Base-by-base conservation (phyloP, 768 basidiomycete species). In the Hypholoma sublateritium region DNA sequence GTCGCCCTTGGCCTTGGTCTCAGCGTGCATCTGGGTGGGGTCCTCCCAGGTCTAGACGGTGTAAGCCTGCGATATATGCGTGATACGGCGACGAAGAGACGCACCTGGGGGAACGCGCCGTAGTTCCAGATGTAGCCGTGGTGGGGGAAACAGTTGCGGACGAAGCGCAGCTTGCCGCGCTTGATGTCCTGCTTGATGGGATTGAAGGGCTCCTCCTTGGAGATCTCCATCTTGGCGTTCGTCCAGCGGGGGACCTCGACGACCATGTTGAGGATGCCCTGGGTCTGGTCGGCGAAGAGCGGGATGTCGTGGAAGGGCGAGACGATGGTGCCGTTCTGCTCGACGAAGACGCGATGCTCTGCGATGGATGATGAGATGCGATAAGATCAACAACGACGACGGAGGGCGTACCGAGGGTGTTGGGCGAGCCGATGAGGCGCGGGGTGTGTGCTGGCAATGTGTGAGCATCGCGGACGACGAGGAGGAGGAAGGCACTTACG, bases 61-160 rank as follows among this genome's bases (percentile, higher is more conserved):
- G 50, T 60, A 14, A 34, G 50, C 34, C 48, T 41, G 17, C 16
- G 21, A 36, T 47, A 57, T 45, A 39, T 34, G 36, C 37, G 50
- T 36, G 32, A 56, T 47, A 8, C 44, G 22, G 39, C 25, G 25
- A 47, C 24, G 12, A 36, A 42, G 17, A 37, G 4, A 68, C 85
- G 47, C 55, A 89, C 94, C 85, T 96, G 94, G 59, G 96, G 96
- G 86, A 99, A 97, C 58, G 95, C 95, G 67, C 96, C 96, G 70
- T 99, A 99, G 83, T 99, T 99, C 97, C 97, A 99, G 81, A 99
- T 95, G 82, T 98, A 95, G 36, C 97, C 96, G 72, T 98, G 95
- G 81, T 99, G 97, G 65, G 97, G 97, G 91, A 99, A 99, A 77
- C 97, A 98, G 84, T 98, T 98, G 77, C 97, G 89, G 65, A 99